These are phyloP conservation scores for Fusarium piperis DNA, from an alignment of 2,329 filamentous ascomycete species.

Conservation along the genomic window DNA sequence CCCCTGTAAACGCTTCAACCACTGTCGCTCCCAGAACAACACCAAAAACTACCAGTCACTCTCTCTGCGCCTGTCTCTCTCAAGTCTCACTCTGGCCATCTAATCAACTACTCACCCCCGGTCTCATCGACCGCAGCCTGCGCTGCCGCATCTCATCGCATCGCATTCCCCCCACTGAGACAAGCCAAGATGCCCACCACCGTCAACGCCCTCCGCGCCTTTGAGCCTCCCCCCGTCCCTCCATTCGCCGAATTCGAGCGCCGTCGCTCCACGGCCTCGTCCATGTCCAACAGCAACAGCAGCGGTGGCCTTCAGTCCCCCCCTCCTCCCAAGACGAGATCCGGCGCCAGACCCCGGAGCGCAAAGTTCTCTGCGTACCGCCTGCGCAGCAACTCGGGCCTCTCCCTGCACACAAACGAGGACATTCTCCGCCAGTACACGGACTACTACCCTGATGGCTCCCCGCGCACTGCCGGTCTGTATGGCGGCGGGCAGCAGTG, in stretches of 20 bases:
- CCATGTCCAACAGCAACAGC: slow-evolving; percentile 31
- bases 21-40: neutral
- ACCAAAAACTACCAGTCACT: neutral
- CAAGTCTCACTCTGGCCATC: neutral
- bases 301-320: slow-evolving; percentile 32
- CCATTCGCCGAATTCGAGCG: slow-evolving; percentile 41
- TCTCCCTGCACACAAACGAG: slow-evolving; percentile 57
- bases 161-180: slow-evolving; percentile 9
- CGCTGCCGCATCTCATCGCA: slow-evolving; percentile 10
- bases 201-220: slow-evolving; percentile 36
- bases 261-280: slow-evolving; percentile 36
- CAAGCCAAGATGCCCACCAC: slow-evolving; percentile 40
- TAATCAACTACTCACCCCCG: neutral
- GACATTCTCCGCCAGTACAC: slow-evolving; percentile 57
- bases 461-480: slow-evolving; percentile 39
- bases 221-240: slow-evolving; percentile 39
- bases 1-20: neutral
- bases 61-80: neutral
- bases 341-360: slow-evolving; percentile 38
- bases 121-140: neutral
- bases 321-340: slow-evolving; percentile 35
- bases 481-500: slow-evolving; percentile 27
- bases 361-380: slow-evolving; percentile 43
- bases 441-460: slow-evolving; percentile 55
- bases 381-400: slow-evolving; percentile 57